phyloP scores from a whole-genome alignment of 2,329 filamentous ascomycete species.

The Xylariaceae sp. region DNA sequence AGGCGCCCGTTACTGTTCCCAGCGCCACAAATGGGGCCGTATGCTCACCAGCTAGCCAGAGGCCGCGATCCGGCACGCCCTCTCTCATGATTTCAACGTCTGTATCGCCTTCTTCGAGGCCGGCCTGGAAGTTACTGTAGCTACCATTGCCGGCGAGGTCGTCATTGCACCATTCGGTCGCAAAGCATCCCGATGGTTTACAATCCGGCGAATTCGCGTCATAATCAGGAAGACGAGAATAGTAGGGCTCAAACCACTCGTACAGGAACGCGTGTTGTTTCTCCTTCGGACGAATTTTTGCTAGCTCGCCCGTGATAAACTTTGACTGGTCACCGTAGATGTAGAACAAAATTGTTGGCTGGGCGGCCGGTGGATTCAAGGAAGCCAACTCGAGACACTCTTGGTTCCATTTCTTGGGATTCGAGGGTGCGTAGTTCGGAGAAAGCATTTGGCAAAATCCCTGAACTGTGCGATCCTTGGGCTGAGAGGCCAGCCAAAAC shows the following conservation, averaged over 20 bases:
- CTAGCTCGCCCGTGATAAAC: conserved; percentile 53
- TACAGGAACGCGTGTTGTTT: conserved; percentile 59
- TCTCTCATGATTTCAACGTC: conserved; percentile 69
- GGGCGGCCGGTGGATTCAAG: conserved; percentile 59
- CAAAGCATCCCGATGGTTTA: conserved; percentile 63
- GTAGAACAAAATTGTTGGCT: conserved; percentile 87
- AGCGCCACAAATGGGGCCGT: conserved; percentile 87
- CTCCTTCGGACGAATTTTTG: conserved; percentile 44
- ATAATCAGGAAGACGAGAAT: conserved; percentile 73
- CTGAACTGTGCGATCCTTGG: conserved; percentile 48
- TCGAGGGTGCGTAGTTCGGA: conserved; percentile 67
- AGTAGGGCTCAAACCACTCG: conserved; percentile 77
- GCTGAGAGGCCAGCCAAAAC: conserved; percentile 66
- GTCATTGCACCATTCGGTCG: conserved; percentile 79
- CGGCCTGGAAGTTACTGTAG: conserved; percentile 84
- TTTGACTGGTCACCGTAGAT: conserved; percentile 66
- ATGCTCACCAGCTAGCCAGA: conserved; percentile 91
- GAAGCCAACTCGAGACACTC: conserved; percentile 77
- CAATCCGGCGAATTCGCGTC: conserved; percentile 56
- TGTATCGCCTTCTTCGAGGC: conserved; percentile 67
- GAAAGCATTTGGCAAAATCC: conserved; percentile 78
- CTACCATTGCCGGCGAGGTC: conserved; percentile 79
- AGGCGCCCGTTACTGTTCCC: conserved; percentile 87
- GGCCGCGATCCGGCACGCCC: conserved; percentile 64
- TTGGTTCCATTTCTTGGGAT: conserved; percentile 70